Conservation (phyloP, 2,329 filamentous ascomycete species). For the Phialophora macrospora region DNA sequence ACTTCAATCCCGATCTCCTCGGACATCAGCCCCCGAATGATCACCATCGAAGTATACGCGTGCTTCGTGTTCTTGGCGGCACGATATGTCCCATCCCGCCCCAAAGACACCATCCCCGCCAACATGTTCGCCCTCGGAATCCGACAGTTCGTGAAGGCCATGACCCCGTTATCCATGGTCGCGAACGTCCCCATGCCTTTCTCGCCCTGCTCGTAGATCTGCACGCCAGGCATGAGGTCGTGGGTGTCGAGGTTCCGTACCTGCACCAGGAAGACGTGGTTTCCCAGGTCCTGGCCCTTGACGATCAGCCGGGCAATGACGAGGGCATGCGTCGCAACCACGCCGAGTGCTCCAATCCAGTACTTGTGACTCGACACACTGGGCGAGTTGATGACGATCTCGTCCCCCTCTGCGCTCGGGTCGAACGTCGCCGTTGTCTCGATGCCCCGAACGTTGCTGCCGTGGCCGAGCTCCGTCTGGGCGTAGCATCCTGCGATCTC, state of each 20-base stretch:
- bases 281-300: conserved; percentile 39
- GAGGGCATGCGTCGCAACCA: conserved; percentile 40
- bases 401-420: conserved; percentile 32
- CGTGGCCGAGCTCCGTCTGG: conserved; percentile 44
- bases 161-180: conserved; percentile 44
- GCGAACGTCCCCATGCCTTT: conserved; percentile 55
- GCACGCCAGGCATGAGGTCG: conserved; percentile 38
- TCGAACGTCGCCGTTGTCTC: conserved; percentile 44
- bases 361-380: conserved; percentile 41
- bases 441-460: conserved; percentile 41
- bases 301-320: conserved; percentile 42
- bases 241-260: conserved; percentile 40
- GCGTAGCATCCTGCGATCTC: conserved; percentile 42
- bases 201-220: conserved; percentile 41
- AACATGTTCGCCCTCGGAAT: conserved; percentile 45
- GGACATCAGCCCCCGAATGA: conserved; percentile 41
- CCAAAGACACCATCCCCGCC: conserved; percentile 40
- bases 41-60: conserved; percentile 45
- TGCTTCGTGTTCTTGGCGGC: conserved; percentile 41
- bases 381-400: conserved; percentile 43
- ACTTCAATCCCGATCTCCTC: conserved; percentile 40
- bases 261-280: conserved; percentile 42
- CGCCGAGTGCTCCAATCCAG: conserved; percentile 42
- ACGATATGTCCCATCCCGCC: conserved; percentile 41
- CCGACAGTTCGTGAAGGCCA: conserved; percentile 44